Evolutionary conservation across 148 eudicot species (phyloP), one percentile per base, ranked within the genome.

Genomic region (Vaccinium macrocarpon): DNA sequence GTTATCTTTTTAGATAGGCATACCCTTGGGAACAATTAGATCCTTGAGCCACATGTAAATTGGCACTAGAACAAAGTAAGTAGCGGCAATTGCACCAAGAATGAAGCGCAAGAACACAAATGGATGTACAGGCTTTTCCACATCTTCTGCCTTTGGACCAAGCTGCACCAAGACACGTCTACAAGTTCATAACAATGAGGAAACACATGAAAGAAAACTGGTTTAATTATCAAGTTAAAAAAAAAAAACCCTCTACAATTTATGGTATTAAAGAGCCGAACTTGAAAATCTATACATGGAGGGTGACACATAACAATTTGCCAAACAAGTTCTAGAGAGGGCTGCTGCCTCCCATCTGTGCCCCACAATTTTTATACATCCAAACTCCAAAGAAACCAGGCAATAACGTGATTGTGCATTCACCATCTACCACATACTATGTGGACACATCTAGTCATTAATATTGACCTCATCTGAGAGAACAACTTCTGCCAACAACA

Each of bases 21-120:
- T 80, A 77, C 91, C 95, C 89, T 92, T 90, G 5, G 97, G 95
- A 78, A 94, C 88, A 78, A 92, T 87, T 84, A 84, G 91, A 85
- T 93, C 95, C 81, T 95, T 95, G 88, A 95, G 90, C 98, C 95
- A 95, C 98, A 95, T 95, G 90, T 95, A 95, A 49, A 95, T 88
- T n/a, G 95, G 95, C 81, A 93, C 90, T 78, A 93, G 84, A 50
- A 95, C 92, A 64, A 82, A 95, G 82, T 92, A 93, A 16, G 91
- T 74, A 16, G 90, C 92, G 10, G 98, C 97, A 85, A 92, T 50
- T 76, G 84, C 86, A 68, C 98, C 97, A 3, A 95, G 89, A 84
- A 95, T 18, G 89, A 95, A 90, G 78, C 93, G 97, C 59, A 52
- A 55, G 38, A 95, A 95, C 82, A 89, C 93, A 10, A 86, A 81